Conservation (phyloP, 305 asterid genomes). For the Solanum aculeatissimum region DNA sequence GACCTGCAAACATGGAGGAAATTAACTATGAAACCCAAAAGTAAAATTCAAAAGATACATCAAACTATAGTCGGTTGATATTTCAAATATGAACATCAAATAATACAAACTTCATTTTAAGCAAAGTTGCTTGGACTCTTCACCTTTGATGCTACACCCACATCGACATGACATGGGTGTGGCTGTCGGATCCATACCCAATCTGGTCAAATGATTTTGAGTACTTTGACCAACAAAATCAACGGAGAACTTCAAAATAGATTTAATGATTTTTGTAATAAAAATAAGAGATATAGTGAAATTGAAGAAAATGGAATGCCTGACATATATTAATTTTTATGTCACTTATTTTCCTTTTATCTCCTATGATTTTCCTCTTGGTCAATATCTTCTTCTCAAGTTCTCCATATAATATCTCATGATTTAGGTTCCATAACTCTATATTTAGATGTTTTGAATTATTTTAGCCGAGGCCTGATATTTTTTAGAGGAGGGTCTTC, state of each 20-base stretch:
- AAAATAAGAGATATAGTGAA: neutral
- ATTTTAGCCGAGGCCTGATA: no score
- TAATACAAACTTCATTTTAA: neutral
- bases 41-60: neutral
- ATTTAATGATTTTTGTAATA: neutral
- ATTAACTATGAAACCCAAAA: neutral
- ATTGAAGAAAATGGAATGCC: neutral
- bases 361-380: neutral
- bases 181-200: neutral
- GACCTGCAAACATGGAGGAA: slow-evolving; percentile 38
- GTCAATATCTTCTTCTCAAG: neutral
- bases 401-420: neutral
- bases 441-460: neutral
- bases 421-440: neutral
- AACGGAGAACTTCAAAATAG: neutral
- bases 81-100: neutral
- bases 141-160: neutral
- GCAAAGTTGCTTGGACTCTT: neutral
- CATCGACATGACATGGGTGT: neutral
- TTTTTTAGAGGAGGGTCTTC: no score
- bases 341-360: neutral
- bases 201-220: neutral
- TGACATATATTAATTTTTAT: neutral
- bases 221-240: neutral
- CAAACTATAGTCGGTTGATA: neutral